Base-by-base conservation (phyloP, 371 early-diverging fungal species). In the Catenaria anguillulae region DNA sequence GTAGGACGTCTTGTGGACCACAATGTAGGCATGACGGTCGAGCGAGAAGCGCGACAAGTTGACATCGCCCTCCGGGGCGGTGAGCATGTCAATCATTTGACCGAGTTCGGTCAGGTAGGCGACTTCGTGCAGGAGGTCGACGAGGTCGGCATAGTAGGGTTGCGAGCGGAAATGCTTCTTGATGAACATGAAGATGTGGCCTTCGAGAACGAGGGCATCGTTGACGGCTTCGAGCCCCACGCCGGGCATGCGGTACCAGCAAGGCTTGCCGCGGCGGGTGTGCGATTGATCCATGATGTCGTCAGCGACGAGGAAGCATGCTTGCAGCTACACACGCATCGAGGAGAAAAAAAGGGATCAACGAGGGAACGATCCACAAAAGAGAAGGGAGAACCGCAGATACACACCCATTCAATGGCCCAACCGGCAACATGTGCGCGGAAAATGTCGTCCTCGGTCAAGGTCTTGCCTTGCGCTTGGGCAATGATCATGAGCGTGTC, bases 211-310 rank as follows among this genome's bases (percentile, higher is more conserved):
- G 77, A 96, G 91, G 35, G 89, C 78, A 69, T 97, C 97, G 72
- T 96, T 94, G 77, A 97, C 90, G 63, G 96, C 94, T 62, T 89
- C 75, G 71, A 84, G 79, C n/a, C 89, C 89, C 54, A 96, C 92
- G 33, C 77, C 83, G 24, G 81, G 79, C 68, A 75, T 69, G 63
- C 82, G 81, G 79, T 93, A 95, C 94, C 95, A 97, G 71, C 96
- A 93, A 43, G 92, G 93, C 70, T 91, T 88, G 26, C 93, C 93
- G 71, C 98, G 89, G 61, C 98, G 86, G 26, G 93, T 92, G 64
- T 85, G 81, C 60, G 94, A 93, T 48, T 78, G 77, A 75, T 98
- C 98, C 96, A 97, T 97, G 70, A 97, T 90, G 72, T 98, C 98
- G 76, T 98, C 98, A 37, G 93, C 79, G 40, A 98, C 89, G 64